Conservation (phyloP, 2,329 filamentous ascomycete genomes). For the Leptodontidium sp. region DNA sequence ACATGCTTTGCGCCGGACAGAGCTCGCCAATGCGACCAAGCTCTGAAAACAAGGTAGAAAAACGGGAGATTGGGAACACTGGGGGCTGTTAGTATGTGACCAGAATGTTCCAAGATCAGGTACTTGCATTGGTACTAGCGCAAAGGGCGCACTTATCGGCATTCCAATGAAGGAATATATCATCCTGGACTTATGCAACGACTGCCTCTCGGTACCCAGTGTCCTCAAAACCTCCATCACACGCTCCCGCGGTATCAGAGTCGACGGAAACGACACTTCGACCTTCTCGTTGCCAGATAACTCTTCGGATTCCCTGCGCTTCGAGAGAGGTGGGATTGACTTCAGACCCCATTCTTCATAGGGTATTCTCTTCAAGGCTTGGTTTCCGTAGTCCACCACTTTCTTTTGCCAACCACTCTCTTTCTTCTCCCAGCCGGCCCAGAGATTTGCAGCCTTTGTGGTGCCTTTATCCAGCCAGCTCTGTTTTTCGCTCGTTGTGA, state of each 20-base stretch:
- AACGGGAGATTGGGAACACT: conserved; percentile 95
- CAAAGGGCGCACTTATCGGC: conserved; percentile 85
- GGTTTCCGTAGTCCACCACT: conserved; percentile 86
- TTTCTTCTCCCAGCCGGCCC: conserved; percentile 87
- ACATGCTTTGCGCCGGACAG: conserved; percentile 85
- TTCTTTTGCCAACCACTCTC: conserved; percentile 88
- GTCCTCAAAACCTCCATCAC: conserved; percentile 71
- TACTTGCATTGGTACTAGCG: conserved; percentile 83
- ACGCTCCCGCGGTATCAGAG: conserved; percentile 69
- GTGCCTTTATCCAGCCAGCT: conserved; percentile 74
- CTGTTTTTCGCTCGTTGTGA: conserved; percentile 59
- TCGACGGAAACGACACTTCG: conserved; percentile 79
- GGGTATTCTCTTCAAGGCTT: conserved; percentile 84
- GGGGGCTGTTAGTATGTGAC: conserved; percentile 16
- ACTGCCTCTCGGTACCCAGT: conserved; percentile 82
- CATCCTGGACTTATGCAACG: conserved; percentile 78
- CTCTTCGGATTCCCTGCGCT: conserved; percentile 70
- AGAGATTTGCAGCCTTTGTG: conserved; percentile 75
- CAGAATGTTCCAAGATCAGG: not conserved
- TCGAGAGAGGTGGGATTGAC: conserved; percentile 84
- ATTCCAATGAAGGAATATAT: conserved; percentile 83
- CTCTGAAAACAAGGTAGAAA: conserved; percentile 92
- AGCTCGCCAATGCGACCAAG: conserved; percentile 92
- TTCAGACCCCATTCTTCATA: conserved; percentile 99
- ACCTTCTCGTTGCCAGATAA: conserved; percentile 69